Base-by-base conservation (phyloP, 257 asterid genomes). In the Solanum tarijense region DNA sequence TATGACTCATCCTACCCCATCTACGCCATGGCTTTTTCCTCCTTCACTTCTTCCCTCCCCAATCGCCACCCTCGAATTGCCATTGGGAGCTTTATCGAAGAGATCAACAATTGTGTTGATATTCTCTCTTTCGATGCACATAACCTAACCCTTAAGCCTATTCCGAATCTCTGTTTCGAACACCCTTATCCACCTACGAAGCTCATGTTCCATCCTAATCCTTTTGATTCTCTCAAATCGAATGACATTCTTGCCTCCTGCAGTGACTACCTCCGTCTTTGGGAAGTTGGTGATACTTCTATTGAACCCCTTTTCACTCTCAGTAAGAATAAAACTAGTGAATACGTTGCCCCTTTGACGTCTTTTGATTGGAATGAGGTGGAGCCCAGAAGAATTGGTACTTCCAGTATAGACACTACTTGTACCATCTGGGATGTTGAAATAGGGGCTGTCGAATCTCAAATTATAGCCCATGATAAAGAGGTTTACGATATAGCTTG, bases 401-500 rank as follows among this genome's bases (percentile, higher is more conserved):
- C 99, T 7, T 95, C 96, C 12, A 94, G 98, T 86, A 93, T 96
- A 39, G 98, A 96, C 69, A 95, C 98, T 7, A 96, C 98, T 25
- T 95, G 98, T 68, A 95, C 98, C 7, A 94, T 96, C 16, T 96
- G 99, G 98, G 99, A 95, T 46, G 85, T 95, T 13, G 98, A 97
- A n/a, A 93, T 90, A 18, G 91, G 95, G 9, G 98, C 91, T 4
- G 95, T 95, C 58, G 98, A 95, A 71, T 92, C 99, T 3, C 98
- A 95, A 87, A 38, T 97, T 87, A 95, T 96, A 10, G 98, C 98
- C 7, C 98, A 96, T 31, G 99, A 96, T 48, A 95, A 96, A 90
- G 99, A 97, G 91, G 98, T 97, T 7, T 93, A 96, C 38, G 99
- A 97, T 27, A 96, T 97, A n/a, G 98, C 98, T 36, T 96, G 99